Base-by-base conservation (phyloP, 169 alveolate species). In the Cardiosporidium cionae region DNA sequence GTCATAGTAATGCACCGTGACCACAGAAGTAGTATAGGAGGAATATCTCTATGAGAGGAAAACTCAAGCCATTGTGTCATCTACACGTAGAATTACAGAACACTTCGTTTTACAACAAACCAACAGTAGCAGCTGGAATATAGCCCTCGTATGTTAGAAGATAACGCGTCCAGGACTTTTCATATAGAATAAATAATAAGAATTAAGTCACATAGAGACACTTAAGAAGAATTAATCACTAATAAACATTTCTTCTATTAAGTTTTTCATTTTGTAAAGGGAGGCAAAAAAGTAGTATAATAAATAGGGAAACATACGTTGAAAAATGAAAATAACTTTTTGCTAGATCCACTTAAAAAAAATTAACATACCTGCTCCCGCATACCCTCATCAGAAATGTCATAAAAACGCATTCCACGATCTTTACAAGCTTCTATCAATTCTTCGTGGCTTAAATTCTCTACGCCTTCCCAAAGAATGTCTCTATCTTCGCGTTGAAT, bases 401-500 rank as follows among this genome's bases (percentile, higher is more conserved):
- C 83, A 81, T 88, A 85, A 65, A 86, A 90, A 76, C 76, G 85
- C 94, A 90, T 90, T 1, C 92, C 94, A n/a, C 84, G 16, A 36
- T 62, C 79, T 35, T 73, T 78, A 72, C 94, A 89, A 23, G 92
- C 93, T 73, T 90, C 95, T 32, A 84, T 83, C 44, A 90, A 78
- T 74, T 90, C 92, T 36, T 87, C 90, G 32, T 84, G 77, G 32
- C 85, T 69, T 34, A 90, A 78, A 63, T 85, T 85, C 54, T 90
- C 93, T 31, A 90, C 94, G 5, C 95, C 95, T 64, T 90, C 95
- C 92, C 93, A 90, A 71, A 88, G 67, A 33, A 90, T 84, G 69
- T 87, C 87, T 33, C 93, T 28, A 67, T 90, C 95, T 70, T 90
- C 95, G 27, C 92, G 69, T 67, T 89, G 93, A 7, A 78, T 58